Percentiles rank a stretch among this genome's conserved stretches.
Conservation (phyloP, 345 rosid genomes). For the Corchorus capsularis region DNA sequence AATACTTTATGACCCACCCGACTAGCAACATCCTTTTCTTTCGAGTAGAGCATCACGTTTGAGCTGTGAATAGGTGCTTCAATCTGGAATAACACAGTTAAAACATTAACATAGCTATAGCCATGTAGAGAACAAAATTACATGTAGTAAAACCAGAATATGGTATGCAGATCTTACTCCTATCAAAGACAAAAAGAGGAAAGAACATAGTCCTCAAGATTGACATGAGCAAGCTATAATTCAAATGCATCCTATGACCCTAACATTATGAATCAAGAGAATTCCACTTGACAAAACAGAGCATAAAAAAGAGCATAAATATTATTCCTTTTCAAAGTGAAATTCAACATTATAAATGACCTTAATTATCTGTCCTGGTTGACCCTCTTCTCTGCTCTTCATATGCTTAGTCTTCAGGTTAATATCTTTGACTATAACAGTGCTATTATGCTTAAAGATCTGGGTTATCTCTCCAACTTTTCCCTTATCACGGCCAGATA, state of each 20-base stretch:
- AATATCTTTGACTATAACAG: slow-evolving; percentile 64
- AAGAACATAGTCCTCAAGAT: neutral
- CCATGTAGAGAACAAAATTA: neutral
- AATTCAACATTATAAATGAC: slow-evolving; percentile 31
- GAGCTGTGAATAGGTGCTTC: slow-evolving; percentile 98
- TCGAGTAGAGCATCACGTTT: slow-evolving; percentile 88
- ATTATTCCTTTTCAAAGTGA: neutral
- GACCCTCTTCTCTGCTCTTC: slow-evolving; percentile 88
- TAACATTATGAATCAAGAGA: neutral
- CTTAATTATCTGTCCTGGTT: slow-evolving; percentile 86
- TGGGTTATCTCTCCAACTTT: slow-evolving; percentile 75
- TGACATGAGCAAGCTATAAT: neutral
- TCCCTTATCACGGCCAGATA: slow-evolving; percentile 85
- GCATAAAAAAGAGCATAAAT: neutral
- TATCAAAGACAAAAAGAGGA: neutral
- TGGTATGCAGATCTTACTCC: neutral
- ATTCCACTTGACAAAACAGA: neutral
- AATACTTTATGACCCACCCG: slow-evolving; percentile 83
- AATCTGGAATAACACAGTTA: slow-evolving; percentile 52
- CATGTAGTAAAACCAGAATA: neutral
- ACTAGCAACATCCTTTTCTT: slow-evolving; percentile 74
- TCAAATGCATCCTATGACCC: too few species aligned
- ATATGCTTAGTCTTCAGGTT: slow-evolving; percentile 92
- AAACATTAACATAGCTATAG: neutral
- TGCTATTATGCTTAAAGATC: slow-evolving; percentile 82